These are phyloP conservation scores for Sorghum bicolor DNA, from an alignment of 176 grass and related monocot species.

Conservation along the genomic window Sorghum_bicolor_NCBIv3 NC_012870.2:18447001-18447500, in stretches of 20 bases:
- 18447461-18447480: background rate
- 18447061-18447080: slow-evolving; percentile 14
- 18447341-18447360: slow-evolving; percentile 37
- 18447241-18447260: slow-evolving; percentile 15
- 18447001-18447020: background rate
- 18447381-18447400: slow-evolving; percentile 26
- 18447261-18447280: background rate
- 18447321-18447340: slow-evolving; percentile 10
- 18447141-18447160: background rate
- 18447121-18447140: background rate
- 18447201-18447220: slow-evolving; percentile 39
- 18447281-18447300: slow-evolving; percentile 39
- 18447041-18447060: background rate
- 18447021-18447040: background rate
- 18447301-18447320: slow-evolving; percentile 15
- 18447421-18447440: slow-evolving; percentile 34
- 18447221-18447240: slow-evolving; percentile 19
- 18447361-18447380: slow-evolving; percentile 4
- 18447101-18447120: background rate
- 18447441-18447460: slow-evolving; percentile 8
- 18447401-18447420: slow-evolving; percentile 11
- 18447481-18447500: slow-evolving; percentile 14
- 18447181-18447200: background rate
- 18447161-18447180: slow-evolving; percentile 16
- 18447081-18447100: slow-evolving; percentile 2